Evolutionary conservation across 768 basidiomycete species (phyloP).

Genomic region (Suillus plorans): DNA sequence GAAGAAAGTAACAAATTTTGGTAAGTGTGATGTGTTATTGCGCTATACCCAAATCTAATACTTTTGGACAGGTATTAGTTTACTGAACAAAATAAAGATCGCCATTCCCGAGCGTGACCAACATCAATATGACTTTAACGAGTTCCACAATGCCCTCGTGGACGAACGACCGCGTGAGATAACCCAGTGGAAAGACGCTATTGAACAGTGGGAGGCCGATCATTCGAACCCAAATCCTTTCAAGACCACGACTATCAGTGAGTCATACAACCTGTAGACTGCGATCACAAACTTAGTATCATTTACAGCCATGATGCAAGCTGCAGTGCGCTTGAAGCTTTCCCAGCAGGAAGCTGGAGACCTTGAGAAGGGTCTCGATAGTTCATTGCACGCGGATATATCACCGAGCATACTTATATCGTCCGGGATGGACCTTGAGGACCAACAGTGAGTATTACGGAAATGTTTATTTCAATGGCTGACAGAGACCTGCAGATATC

Average conservation of each 20-base stretch:
- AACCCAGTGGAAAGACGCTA: constrained; percentile 13
- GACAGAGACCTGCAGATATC: background rate
- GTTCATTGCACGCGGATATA: constrained; percentile 6
- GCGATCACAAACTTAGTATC: too few relatives aligned
- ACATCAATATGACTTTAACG: too few relatives aligned
- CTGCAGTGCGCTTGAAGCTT: constrained; percentile 8
- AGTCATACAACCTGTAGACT: too few relatives aligned
- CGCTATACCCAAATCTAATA: too few relatives aligned
- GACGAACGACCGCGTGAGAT: constrained; percentile 9
- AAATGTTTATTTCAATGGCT: too few relatives aligned
- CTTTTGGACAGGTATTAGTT: too few relatives aligned
- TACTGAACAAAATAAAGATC: too few relatives aligned
- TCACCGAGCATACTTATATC: constrained; percentile 7
- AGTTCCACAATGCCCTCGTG: constrained; percentile 5
- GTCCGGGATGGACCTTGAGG: constrained; percentile 17
- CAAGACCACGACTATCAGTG: background rate
- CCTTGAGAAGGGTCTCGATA: background rate
- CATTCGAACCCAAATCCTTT: constrained; percentile 23
- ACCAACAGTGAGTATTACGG: constrained; percentile 12
- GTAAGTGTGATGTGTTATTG: too few relatives aligned
- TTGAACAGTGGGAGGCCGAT: constrained; percentile 25
- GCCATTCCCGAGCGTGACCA: too few relatives aligned
- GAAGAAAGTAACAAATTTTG: too few relatives aligned
- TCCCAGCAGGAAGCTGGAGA: constrained; percentile 8
- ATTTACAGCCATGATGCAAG: background rate